phyloP scores from a whole-genome alignment of 2,329 filamentous ascomycete species.

The Hirsutella rhossiliensis region DNA sequence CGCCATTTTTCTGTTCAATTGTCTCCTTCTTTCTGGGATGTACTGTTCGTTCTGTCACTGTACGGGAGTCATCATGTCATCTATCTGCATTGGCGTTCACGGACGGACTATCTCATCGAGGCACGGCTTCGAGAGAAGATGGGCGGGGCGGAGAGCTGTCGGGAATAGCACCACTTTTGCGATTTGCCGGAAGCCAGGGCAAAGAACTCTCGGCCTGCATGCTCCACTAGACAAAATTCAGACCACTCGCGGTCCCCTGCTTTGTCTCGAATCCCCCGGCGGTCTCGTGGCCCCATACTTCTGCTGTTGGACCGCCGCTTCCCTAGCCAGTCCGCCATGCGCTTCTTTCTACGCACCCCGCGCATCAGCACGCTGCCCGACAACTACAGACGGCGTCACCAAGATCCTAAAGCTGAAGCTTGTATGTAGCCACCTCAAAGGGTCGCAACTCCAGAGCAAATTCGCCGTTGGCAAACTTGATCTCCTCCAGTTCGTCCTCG shows the following conservation, averaged over 20 bases:
- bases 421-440: slow-evolving; percentile 78
- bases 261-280: too few species aligned
- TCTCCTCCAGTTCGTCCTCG: slow-evolving; percentile 70
- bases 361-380: too few species aligned
- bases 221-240: too few species aligned
- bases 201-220: too few species aligned
- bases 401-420: slow-evolving; percentile 39
- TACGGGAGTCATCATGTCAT: neutral
- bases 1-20: neutral
- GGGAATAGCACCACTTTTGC: slow-evolving; percentile 8
- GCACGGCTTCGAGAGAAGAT: neutral
- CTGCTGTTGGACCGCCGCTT: too few species aligned
- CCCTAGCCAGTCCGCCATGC: too few species aligned
- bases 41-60: neutral
- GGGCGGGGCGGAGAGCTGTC: slow-evolving; percentile 1
- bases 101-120: neutral
- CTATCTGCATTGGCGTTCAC: neutral
- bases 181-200: neutral
- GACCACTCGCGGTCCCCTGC: too few species aligned
- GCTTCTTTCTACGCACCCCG: too few species aligned
- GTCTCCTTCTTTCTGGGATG: neutral
- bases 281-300: too few species aligned
- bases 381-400: slow-evolving; percentile 14
- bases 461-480: slow-evolving; percentile 35
- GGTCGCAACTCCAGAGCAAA: slow-evolving; percentile 57